Evolutionary conservation across 345 rosid genomes (phyloP), one percentile per base, ranked within the genome.

Genomic region (Zanthoxylum bungeanum): DNA sequence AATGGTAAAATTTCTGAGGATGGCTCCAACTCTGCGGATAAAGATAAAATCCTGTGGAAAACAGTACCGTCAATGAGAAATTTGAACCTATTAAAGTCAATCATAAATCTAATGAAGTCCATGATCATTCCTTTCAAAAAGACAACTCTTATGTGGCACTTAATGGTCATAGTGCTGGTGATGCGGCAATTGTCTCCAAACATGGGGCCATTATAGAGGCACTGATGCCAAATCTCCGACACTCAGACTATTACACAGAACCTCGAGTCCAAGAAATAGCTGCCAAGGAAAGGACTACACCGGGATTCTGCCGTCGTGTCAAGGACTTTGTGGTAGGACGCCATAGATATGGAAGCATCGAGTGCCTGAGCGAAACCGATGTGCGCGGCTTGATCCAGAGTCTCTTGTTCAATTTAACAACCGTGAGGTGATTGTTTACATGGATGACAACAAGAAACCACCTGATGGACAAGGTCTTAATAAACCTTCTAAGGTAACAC

Each of bases 401-500:
- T 77, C 86, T 52, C 70, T 91, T 57, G 85, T 96, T 65, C 95
- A 93, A 77, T 96, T 96, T 75, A 87, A 88, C 76, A 88, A 91
- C 73, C 72, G 93, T 17, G 98, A 93, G 81, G 99, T 93, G 79
- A 84, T 91, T 34, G 99, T 96, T n/a, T 96, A 96, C 87, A 80
- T 85, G 88, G 98, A 96, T 39, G 98, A 96, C 67, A 85, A 85
- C 82, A 80, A 88, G 77, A 96, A 93, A 75, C 98, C 97, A 4
- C 92, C 96, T 4, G 86, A 88, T 12, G 99, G 99, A 59, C 85
- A 96, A 76, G 99, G 98, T 44, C 85, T 96, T 46, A 96, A 96
- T 40, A 93, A 96, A 78, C 92, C 97, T 8, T 96, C 99, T 2
- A 96, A 86, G 77, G 96, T 96, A 24, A 93, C 94, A 4, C 90